Evolutionary conservation across 2,329 filamentous ascomycete species (phyloP).

Genomic region (Colletotrichum karsti): DNA sequence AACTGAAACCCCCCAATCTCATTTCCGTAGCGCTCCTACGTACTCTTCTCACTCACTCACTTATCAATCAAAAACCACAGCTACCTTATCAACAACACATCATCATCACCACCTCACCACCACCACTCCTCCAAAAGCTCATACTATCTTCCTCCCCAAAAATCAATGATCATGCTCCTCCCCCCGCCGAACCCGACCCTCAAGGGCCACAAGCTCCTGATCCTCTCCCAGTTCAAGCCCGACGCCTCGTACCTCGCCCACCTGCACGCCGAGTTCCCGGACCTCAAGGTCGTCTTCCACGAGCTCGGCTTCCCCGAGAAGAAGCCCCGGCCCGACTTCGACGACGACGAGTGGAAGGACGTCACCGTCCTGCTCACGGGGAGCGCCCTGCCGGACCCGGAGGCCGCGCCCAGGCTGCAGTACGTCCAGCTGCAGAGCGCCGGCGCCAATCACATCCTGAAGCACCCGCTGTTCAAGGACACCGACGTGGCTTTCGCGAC

Average conservation of each 20-base stretch:
- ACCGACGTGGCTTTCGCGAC: slow-evolving; percentile 61
- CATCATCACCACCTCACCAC: not conserved
- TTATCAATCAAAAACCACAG: not conserved
- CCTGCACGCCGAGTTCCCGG: slow-evolving; percentile 51
- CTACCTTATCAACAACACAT: not conserved
- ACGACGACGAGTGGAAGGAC: slow-evolving; percentile 52
- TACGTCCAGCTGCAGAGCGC: slow-evolving; percentile 64
- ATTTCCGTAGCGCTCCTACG: not conserved
- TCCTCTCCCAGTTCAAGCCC: slow-evolving; percentile 44
- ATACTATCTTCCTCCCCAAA: not conserved
- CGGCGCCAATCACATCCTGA: slow-evolving; percentile 58
- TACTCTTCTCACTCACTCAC: no score
- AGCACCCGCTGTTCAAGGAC: slow-evolving; percentile 56
- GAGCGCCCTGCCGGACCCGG: slow-evolving; percentile 48
- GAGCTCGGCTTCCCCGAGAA: slow-evolving; percentile 39
- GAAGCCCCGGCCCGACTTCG: slow-evolving; percentile 33
- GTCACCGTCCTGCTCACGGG: slow-evolving; percentile 59
- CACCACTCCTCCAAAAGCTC: not conserved
- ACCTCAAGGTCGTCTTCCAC: slow-evolving; percentile 47
- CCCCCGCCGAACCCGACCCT: slow-evolving; percentile 24
- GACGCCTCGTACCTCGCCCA: slow-evolving; percentile 43
- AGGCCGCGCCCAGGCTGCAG: slow-evolving; percentile 55
- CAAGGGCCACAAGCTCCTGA: slow-evolving; percentile 56
- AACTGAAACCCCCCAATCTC: not conserved
- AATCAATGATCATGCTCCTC: slow-evolving; percentile 24